These are phyloP conservation scores for Akebia trifoliata DNA, from an alignment of 164 flowering plant species.

Conservation along the genomic window DNA sequence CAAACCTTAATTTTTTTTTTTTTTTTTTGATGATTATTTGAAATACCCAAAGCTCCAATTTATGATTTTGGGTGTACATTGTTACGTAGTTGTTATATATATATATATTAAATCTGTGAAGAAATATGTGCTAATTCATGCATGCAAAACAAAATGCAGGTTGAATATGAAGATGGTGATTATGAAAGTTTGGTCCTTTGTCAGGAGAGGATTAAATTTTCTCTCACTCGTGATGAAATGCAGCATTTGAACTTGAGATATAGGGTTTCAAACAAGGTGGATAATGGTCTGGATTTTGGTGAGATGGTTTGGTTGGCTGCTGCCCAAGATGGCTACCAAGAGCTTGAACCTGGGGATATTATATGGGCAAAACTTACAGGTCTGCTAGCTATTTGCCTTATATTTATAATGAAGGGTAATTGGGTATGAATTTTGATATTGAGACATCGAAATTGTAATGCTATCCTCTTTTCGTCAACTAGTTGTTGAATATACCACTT, in stretches of 20 bases:
- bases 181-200: slow-evolving; percentile 50
- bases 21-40: too few species aligned
- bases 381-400: slow-evolving; percentile 18
- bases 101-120: too few species aligned
- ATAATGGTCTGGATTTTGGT: slow-evolving; percentile 48
- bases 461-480: too few species aligned
- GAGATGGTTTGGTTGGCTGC: slow-evolving; percentile 94
- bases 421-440: not conserved
- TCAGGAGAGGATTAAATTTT: slow-evolving; percentile 63
- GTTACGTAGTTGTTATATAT: too few species aligned
- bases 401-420: not conserved
- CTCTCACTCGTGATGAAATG: slow-evolving; percentile 67
- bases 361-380: slow-evolving; percentile 98
- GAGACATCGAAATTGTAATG: not conserved
- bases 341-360: slow-evolving; percentile 78
- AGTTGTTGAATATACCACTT: too few species aligned
- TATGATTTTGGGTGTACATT: slow-evolving; percentile 1
- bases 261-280: slow-evolving; percentile 25
- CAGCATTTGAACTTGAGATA: slow-evolving; percentile 42
- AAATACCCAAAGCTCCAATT: not conserved
- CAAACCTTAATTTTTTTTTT: too few species aligned
- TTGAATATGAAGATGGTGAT: slow-evolving; percentile 75
- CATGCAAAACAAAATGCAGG: slow-evolving; percentile 33
- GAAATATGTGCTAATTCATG: not conserved
- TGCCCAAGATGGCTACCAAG: slow-evolving; percentile 64